These are phyloP conservation scores for Cardamine resedifolia DNA, from an alignment of 345 rosid species.

Conservation along the genomic window DNA sequence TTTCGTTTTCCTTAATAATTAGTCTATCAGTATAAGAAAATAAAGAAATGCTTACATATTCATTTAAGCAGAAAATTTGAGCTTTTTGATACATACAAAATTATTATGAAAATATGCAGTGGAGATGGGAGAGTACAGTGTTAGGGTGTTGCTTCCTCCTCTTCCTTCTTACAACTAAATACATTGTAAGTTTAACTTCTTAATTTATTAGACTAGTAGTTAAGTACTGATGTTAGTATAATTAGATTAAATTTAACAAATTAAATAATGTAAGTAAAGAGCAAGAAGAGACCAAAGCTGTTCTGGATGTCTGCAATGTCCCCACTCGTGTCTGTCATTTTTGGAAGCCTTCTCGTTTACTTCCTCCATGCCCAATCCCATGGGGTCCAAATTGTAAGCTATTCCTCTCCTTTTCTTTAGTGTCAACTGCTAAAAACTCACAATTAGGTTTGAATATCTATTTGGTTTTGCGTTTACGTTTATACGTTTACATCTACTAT, in stretches of 20 bases:
- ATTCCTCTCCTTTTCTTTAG: background rate
- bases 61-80: background rate
- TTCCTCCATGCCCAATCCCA: constrained; percentile 73
- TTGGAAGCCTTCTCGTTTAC: constrained; percentile 78
- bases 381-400: constrained; percentile 74
- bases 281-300: constrained; percentile 73
- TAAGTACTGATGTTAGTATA: background rate
- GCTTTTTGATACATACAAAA: background rate
- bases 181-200: constrained; percentile 54
- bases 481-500: too few relatives aligned
- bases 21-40: background rate
- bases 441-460: background rate
- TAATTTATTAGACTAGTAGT: background rate
- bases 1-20: constrained; percentile 1
- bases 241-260: background rate
- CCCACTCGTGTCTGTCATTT: constrained; percentile 72
- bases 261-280: constrained; percentile 40
- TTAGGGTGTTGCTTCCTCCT: constrained; percentile 77
- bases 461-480: background rate
- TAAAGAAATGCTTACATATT: background rate
- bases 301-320: constrained; percentile 96
- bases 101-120: constrained; percentile 48
- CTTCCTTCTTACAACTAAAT: constrained; percentile 66
- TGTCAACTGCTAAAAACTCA: background rate
- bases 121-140: constrained; percentile 92